Evolutionary conservation across 257 asterid genomes (phyloP), one percentile per base, ranked within the genome.

Genomic region (Nicotiana knightiana): DNA sequence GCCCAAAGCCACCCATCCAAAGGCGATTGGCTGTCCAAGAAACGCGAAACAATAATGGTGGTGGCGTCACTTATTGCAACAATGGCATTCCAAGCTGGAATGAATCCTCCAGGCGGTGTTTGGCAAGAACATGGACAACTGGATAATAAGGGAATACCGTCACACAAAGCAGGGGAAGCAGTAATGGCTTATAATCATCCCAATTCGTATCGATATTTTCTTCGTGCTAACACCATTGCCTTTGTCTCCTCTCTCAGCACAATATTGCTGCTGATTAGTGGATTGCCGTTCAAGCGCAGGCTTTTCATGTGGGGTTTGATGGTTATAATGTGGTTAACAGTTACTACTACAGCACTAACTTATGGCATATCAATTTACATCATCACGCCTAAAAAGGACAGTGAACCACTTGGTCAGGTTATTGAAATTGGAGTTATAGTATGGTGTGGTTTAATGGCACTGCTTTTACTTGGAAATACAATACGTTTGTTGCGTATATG

Each of bases 261-360:
- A 5, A 92, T 92, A 11, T 43, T 92, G 82, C 87, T 91, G 11
- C 87, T 92, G 24, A 89, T 92, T 26, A 87, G 91, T 24, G 97
- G 92, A 11, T 73, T 90, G 76, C 94, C 96, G 4, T 88, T 92
- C 33, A 80, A 35, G 53, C 85, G 84, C 9, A 76, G 43, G 79
- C 16, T 87, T 0, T 86, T 88, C 67, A 63, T 88, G 87, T 90
- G 92, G 94, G 67, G 81, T 28, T 61, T 92, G 84, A 92, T 89
- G 92, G 85, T 89, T 46, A 80, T 86, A n/a, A 90, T 92, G 94
- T 89, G 94, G 94, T 16, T 83, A 24, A 84, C 92, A 3, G 35
- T 92, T 12, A 84, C 90, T 1, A 65, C 91, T 1, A 61, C 70
- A 4, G 92, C 94, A 6, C 81, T 82, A 3, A 89, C 92, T 10